Evolutionary conservation across 2,329 filamentous ascomycete species (phyloP).

Genomic region (Diaporthe sp.): DNA sequence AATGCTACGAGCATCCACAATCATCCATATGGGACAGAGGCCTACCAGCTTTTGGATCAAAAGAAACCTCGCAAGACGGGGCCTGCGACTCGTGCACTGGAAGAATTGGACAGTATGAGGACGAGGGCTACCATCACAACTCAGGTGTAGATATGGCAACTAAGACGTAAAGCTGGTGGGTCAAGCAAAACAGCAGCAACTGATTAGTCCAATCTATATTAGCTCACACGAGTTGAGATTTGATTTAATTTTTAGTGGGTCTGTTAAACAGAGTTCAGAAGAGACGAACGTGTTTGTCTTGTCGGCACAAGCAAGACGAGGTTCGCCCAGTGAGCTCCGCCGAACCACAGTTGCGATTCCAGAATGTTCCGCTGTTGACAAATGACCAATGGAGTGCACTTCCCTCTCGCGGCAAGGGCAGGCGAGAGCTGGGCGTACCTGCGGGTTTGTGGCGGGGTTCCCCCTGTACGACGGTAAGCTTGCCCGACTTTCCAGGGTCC

Average conservation of each 20-base stretch:
- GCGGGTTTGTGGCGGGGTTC: neutral
- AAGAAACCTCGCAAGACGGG: too few relatives aligned
- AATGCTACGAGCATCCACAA: too few relatives aligned
- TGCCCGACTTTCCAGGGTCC: neutral
- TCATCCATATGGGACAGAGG: too few relatives aligned
- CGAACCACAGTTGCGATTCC: constrained; percentile 12
- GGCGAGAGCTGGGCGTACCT: neutral
- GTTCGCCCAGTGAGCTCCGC: neutral
- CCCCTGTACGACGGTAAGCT: constrained; percentile 1
- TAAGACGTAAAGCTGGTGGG: neutral
- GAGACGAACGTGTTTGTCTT: too few relatives aligned
- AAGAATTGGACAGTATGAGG: too few relatives aligned
- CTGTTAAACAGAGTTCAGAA: too few relatives aligned
- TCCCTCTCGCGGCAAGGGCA: too few relatives aligned
- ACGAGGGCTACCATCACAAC: neutral
- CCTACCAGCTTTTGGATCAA: too few relatives aligned
- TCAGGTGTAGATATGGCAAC: neutral
- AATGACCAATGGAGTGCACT: constrained; percentile 24
- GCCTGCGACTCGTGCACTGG: too few relatives aligned
- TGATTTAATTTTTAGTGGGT: too few relatives aligned
- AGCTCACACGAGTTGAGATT: too few relatives aligned
- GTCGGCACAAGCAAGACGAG: neutral
- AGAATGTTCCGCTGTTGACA: constrained; percentile 38
- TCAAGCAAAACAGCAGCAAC: neutral
- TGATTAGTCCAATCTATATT: neutral